Conservation (phyloP, 148 eudicot genomes). For the Silene latifolia region DNA sequence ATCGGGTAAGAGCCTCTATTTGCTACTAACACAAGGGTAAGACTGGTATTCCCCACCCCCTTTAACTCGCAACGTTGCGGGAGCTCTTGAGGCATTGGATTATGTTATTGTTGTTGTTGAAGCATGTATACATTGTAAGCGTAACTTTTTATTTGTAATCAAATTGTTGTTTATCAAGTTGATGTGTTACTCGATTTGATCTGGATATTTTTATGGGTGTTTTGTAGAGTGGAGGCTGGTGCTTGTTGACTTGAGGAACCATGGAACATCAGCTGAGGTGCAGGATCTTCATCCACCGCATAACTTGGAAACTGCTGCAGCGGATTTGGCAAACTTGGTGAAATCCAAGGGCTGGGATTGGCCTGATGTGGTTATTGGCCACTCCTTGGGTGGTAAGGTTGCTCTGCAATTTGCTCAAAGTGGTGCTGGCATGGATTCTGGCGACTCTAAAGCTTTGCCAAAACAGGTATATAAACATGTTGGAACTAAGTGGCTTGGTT, state of each 20-base stretch:
- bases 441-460: constrained; percentile 52
- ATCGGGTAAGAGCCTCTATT: too few species aligned
- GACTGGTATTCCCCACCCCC: not conserved
- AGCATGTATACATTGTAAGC: not conserved
- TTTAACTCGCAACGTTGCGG: not conserved
- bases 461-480: constrained; percentile 56
- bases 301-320: constrained; percentile 74
- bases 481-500: not conserved
- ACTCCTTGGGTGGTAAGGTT: constrained; percentile 96
- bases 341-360: constrained; percentile 74
- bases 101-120: not conserved
- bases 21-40: too few species aligned
- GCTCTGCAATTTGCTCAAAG: constrained; percentile 78
- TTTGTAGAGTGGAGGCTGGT: constrained; percentile 79
- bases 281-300: constrained; percentile 65
- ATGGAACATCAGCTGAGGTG: constrained; percentile 74
- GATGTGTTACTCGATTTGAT: not conserved
- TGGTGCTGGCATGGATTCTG: constrained; percentile 63
- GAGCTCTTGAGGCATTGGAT: not conserved
- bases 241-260: constrained; percentile 86
- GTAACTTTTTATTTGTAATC: not conserved
- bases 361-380: constrained; percentile 93
- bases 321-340: constrained; percentile 79
- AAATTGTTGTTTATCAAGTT: not conserved
- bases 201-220: constrained; percentile 3